Conservation (phyloP, 805 yeast species). For the Priceomyces carsonii region DNA sequence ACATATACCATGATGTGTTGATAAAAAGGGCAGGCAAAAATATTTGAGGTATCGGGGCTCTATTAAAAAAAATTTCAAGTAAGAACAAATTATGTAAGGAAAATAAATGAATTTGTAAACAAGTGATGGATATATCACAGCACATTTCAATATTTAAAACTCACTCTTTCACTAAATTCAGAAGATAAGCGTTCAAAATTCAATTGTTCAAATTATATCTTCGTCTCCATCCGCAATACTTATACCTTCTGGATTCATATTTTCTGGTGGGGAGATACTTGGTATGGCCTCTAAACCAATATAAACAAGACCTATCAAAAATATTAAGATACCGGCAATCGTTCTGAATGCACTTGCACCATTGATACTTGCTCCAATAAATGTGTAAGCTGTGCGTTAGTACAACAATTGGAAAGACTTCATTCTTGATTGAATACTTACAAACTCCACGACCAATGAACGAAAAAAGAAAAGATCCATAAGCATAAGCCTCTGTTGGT, state of each 20-base stretch:
- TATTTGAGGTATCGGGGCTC: too few relatives aligned
- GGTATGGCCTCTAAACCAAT: constrained; percentile 69
- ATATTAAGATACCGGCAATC: constrained; percentile 59
- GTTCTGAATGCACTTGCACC: constrained; percentile 58
- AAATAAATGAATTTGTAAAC: too few relatives aligned
- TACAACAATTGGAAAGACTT: constrained; percentile 4
- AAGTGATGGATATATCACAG: too few relatives aligned
- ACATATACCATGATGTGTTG: too few relatives aligned
- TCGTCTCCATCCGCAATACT: constrained; percentile 40
- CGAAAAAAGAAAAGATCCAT: constrained; percentile 67
- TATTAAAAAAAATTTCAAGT: too few relatives aligned
- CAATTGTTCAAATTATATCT: constrained; percentile 35
- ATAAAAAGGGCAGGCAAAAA: too few relatives aligned
- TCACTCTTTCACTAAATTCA: too few relatives aligned
- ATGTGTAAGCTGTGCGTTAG: constrained; percentile 37
- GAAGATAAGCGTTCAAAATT: too few relatives aligned
- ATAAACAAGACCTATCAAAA: constrained; percentile 60
- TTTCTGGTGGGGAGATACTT: constrained; percentile 75
- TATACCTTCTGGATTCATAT: constrained; percentile 59
- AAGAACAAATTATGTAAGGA: too few relatives aligned
- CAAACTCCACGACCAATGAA: constrained; percentile 75
- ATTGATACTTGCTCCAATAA: constrained; percentile 37
- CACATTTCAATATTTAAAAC: too few relatives aligned
- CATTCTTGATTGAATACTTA: constrained; percentile 30
- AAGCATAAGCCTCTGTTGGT: constrained; percentile 63